Conservation (phyloP, 2,329 filamentous ascomycete genomes). For the Pyrenophora graminea region DNA sequence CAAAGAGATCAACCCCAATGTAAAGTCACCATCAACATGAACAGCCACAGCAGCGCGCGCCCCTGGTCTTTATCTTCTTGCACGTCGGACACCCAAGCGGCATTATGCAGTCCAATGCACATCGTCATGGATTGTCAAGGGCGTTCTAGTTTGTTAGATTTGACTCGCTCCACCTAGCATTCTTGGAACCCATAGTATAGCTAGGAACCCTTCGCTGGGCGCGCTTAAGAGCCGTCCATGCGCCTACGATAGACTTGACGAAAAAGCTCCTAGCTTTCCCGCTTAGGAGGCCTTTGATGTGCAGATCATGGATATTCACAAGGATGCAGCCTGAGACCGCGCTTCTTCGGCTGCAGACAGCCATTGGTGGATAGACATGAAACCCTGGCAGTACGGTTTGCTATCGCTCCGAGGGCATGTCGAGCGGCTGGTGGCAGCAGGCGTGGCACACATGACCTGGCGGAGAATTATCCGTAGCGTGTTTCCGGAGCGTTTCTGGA, state of each 20-base stretch:
- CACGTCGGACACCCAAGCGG: neutral
- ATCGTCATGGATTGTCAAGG: slow-evolving; percentile 12
- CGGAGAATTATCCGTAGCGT: slow-evolving; percentile 7
- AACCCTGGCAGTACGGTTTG: slow-evolving; percentile 12
- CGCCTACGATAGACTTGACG: slow-evolving; percentile 6
- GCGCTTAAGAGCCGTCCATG: slow-evolving; percentile 10
- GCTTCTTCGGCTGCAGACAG: slow-evolving; percentile 4
- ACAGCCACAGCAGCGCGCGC: slow-evolving; percentile 5
- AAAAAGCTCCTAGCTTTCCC: slow-evolving; percentile 10
- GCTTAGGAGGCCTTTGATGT: slow-evolving; percentile 5
- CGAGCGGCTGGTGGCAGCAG: slow-evolving; percentile 11
- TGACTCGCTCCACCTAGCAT: slow-evolving; percentile 16
- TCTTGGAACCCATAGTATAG: slow-evolving; percentile 11
- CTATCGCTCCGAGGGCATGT: slow-evolving; percentile 15
- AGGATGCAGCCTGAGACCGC: slow-evolving; percentile 1
- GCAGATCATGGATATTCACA: slow-evolving; percentile 15
- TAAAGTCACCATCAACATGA: neutral
- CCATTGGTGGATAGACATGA: slow-evolving; percentile 5
- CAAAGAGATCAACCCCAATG: neutral
- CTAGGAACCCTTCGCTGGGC: slow-evolving; percentile 14
- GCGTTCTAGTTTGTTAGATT: slow-evolving; percentile 8
- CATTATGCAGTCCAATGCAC: slow-evolving; percentile 9
- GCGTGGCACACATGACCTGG: neutral
- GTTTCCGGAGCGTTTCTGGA: slow-evolving; percentile 11
- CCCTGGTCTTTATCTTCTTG: slow-evolving; percentile 12